Percentiles rank a stretch among this genome's conserved stretches.
These are phyloP conservation scores for Flagelloscypha sp. DNA, from an alignment of 768 basidiomycete genomes.

Conservation along the genomic window DNA sequence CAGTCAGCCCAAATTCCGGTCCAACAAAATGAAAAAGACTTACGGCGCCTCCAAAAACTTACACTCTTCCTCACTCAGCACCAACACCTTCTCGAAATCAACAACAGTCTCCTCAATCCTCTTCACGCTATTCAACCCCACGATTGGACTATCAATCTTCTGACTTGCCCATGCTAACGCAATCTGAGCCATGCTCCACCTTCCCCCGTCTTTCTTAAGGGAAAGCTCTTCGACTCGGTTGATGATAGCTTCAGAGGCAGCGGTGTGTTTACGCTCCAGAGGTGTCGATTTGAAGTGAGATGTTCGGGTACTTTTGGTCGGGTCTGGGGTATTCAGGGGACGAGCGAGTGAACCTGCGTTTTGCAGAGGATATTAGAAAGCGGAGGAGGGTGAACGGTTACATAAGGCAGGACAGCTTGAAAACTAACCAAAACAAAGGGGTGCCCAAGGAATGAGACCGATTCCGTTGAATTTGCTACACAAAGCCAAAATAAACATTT, in stretches of 20 bases:
- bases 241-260: conserved; percentile 27
- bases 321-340: conserved; percentile 17
- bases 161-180: conserved; percentile 32
- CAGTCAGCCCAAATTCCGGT: too few species aligned
- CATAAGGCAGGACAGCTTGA: conserved; percentile 2
- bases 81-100: too few species aligned
- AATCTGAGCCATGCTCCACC: conserved; percentile 38
- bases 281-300: conserved; percentile 11
- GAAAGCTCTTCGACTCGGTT: conserved; percentile 33
- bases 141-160: conserved; percentile 36
- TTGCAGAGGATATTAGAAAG: conserved; percentile 34
- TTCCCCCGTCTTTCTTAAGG: conserved; percentile 25
- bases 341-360: conserved; percentile 26
- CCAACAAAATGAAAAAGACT: too few species aligned
- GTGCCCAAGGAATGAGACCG: conserved; percentile 39
- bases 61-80: conserved; percentile 34
- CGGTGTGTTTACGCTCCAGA: conserved; percentile 17
- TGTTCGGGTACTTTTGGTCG: conserved; percentile 16
- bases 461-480: conserved; percentile 34
- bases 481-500: conserved; percentile 27
- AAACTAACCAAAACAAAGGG: conserved; percentile 18
- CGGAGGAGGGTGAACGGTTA: too few species aligned
- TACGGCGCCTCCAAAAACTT: conserved; percentile 33
- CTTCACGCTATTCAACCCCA: conserved; percentile 27
- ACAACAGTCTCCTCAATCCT: conserved; percentile 13